Base-by-base conservation (phyloP, 495 filamentous ascomycete species). In the Recurvomyces mirabilis region DNA sequence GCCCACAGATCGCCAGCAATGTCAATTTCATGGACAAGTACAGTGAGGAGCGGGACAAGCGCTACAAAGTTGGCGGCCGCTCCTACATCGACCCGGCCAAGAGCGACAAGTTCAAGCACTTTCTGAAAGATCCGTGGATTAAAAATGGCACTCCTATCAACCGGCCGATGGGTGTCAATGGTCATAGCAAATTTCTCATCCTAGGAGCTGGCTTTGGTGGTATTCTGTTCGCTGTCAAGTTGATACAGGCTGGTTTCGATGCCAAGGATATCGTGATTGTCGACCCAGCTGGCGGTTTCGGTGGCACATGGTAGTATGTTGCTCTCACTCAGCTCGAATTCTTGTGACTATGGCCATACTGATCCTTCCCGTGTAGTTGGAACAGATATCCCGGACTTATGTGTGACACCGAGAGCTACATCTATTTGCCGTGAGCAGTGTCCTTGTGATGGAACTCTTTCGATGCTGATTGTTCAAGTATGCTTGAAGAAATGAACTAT, bases 401-500 rank as follows among this genome's bases (percentile, higher is more conserved):
- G 33, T 73, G 71, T 52, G 72, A 75, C 34, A 49, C 71, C 32
- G 72, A 75, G 55, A 57, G 63, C 30, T 73, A 72, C 43, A 41
- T 56, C 5, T 75, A 75, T 46, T 47, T 81, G 58, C 74, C 77
- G n/a, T n/a, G n/a, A n/a, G n/a, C n/a, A n/a, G n/a, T n/a, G n/a
- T n/a, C n/a, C n/a, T n/a, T n/a, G n/a, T n/a, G n/a, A n/a, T n/a
- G n/a, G n/a, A n/a, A n/a, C n/a, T n/a, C n/a, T n/a, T n/a, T n/a
- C n/a, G n/a, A n/a, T n/a, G n/a, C n/a, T n/a, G n/a, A n/a, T n/a
- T n/a, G n/a, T n/a, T n/a, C n/a, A n/a, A n/a, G n/a, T 0, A 52
- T 74, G 11, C 58, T 79, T n/a, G 75, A 79, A 30, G 75, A 78
- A 53, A 78, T 66, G 3, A 72, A 68, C 0, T 78, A 72, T 47